These are phyloP conservation scores for Sedum album DNA, from an alignment of 164 flowering plant genomes.

Conservation along the genomic window DNA sequence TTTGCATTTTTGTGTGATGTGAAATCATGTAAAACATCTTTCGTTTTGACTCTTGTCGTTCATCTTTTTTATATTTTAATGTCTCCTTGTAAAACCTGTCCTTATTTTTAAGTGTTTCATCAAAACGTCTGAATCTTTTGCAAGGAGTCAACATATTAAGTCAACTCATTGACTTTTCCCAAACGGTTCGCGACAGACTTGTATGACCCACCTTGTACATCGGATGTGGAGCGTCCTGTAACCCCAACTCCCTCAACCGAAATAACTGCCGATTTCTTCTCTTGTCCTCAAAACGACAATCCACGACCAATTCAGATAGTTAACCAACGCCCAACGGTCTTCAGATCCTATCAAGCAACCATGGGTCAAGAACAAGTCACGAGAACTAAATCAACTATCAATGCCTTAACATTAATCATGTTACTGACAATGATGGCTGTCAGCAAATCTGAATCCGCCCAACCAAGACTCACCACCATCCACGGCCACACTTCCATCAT, in stretches of 20 bases:
- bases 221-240: not conserved
- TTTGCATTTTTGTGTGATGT: no score
- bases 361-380: not conserved
- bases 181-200: not conserved
- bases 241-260: not conserved
- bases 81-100: no score
- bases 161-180: not conserved
- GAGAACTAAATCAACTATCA: constrained; percentile 32
- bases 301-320: not conserved
- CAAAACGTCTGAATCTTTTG: no score
- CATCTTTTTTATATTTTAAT: no score
- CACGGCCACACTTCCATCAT: constrained; percentile 17
- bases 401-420: constrained; percentile 31
- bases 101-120: no score
- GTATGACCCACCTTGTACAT: not conserved
- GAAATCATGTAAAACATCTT: no score
- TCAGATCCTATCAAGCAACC: not conserved
- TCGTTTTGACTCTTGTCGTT: no score
- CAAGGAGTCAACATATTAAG: no score
- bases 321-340: not conserved
- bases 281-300: not conserved
- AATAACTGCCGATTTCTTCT: not conserved
- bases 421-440: constrained; percentile 55
- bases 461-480: not conserved
- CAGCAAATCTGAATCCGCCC: not conserved